Percentiles rank a stretch among this genome's conserved stretches.
Evolutionary conservation across 345 rosid genomes (phyloP).

Genomic region (Populus tremula): DNA sequence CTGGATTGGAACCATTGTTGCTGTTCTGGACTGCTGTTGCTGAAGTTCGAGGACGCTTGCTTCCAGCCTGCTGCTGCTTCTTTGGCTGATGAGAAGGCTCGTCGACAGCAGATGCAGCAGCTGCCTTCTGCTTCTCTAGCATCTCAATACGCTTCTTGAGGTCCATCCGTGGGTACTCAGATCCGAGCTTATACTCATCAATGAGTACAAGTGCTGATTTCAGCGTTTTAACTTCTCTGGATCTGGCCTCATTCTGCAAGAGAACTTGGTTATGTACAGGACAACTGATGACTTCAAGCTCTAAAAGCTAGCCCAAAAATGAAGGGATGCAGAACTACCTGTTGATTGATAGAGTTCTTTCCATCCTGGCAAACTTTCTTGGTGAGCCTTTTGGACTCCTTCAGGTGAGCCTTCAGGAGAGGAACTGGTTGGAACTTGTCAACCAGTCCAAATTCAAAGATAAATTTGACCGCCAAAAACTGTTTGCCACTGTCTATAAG

Average conservation of each 20-base stretch:
- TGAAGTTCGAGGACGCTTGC: constrained; percentile 36
- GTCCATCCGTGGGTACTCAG: constrained; percentile 37
- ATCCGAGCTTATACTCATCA: constrained; percentile 55
- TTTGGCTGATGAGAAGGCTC: constrained; percentile 9
- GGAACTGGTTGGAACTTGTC: constrained; percentile 54
- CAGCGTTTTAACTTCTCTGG: constrained; percentile 56
- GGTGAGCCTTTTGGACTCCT: constrained; percentile 35
- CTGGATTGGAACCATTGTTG: constrained; percentile 28
- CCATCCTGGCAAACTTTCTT: constrained; percentile 33
- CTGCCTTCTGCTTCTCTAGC: constrained; percentile 28
- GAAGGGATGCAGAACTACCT: constrained; percentile 35
- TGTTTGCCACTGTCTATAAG: constrained; percentile 51
- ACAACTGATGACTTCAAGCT: neutral
- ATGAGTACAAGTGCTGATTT: constrained; percentile 53
- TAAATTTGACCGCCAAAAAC: constrained; percentile 51
- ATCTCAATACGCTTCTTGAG: constrained; percentile 26
- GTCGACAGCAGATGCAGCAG: constrained; percentile 11
- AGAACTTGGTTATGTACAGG: neutral
- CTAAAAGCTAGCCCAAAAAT: neutral
- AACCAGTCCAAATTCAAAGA: constrained; percentile 58
- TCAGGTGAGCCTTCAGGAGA: constrained; percentile 46
- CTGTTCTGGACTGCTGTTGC: constrained; percentile 20
- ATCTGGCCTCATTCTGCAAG: constrained; percentile 54
- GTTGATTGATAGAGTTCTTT: constrained; percentile 43
- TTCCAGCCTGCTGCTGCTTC: constrained; percentile 25